phyloP scores from a whole-genome alignment of 2,329 filamentous ascomycete species.

The Elsinoe fawcettii region DNA sequence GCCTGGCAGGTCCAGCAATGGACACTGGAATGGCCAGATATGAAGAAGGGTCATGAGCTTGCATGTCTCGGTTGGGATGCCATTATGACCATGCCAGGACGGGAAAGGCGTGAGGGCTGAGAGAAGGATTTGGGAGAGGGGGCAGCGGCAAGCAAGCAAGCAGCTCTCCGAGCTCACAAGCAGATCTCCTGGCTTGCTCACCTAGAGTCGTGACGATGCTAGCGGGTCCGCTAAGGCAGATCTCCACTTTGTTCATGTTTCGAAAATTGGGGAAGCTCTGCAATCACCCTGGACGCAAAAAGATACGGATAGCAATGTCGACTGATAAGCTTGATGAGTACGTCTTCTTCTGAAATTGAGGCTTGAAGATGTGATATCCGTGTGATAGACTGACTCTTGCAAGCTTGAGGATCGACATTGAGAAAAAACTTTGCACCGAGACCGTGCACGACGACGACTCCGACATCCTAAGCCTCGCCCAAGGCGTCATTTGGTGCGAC shows the following conservation, averaged over 20 bases:
- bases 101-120: constrained; percentile 4
- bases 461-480: background rate
- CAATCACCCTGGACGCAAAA: background rate
- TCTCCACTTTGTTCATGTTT: constrained; percentile 11
- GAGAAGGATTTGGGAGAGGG: background rate
- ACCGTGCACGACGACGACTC: constrained; percentile 1
- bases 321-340: background rate
- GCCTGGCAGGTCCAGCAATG: constrained; percentile 1
- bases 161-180: too few species aligned
- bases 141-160: background rate
- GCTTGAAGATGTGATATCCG: background rate
- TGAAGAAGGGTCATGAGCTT: constrained; percentile 7
- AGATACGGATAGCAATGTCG: background rate
- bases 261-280: constrained; percentile 12
- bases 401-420: background rate
- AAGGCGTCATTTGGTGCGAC: constrained; percentile 6
- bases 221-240: constrained; percentile 10
- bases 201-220: constrained; percentile 12
- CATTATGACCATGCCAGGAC: constrained; percentile 6
- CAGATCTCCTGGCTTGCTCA: too few species aligned
- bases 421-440: background rate
- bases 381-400: constrained; percentile 7
- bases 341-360: background rate
- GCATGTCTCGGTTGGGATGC: constrained; percentile 8
- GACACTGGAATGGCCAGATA: constrained; percentile 6